A percentile compares a stretch with the other conserved stretches of the same genome.
phyloP scores from a whole-genome alignment of 805 yeast species.

The Wickerhamiella spandovensis region DNA sequence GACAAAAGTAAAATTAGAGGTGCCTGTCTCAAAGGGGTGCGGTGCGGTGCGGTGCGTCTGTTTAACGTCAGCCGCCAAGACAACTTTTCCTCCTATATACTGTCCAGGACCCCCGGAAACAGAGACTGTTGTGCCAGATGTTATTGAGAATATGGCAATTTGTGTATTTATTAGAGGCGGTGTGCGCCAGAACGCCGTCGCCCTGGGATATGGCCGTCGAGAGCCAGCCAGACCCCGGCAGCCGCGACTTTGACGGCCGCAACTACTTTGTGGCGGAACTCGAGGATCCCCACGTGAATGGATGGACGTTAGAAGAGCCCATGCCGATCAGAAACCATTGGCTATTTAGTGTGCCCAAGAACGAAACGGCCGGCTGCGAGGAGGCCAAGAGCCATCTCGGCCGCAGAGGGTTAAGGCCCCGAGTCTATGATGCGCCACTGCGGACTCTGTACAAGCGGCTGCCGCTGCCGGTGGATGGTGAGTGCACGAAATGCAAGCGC shows the following conservation, averaged over 20 bases:
- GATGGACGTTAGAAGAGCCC: conserved; percentile 16
- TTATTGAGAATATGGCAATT: not conserved
- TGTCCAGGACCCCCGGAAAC: too few relatives aligned
- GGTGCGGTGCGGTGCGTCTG: not conserved
- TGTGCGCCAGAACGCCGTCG: not conserved
- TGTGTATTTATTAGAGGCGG: conserved; percentile 1
- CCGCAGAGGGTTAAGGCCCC: not conserved
- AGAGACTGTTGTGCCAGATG: too few relatives aligned
- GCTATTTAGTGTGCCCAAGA: conserved; percentile 13
- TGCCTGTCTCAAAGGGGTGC: not conserved
- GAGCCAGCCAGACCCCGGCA: conserved; percentile 14
- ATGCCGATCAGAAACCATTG: conserved; percentile 19
- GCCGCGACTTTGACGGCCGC: conserved; percentile 7
- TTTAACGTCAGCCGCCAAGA: not conserved
- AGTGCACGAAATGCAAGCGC: not conserved
- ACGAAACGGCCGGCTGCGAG: not conserved
- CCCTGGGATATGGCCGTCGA: conserved; percentile 14
- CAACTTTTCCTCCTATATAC: not conserved
- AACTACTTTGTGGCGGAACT: conserved; percentile 16
- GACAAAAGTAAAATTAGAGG: not conserved
- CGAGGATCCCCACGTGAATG: conserved; percentile 10
- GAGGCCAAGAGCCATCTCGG: not conserved
- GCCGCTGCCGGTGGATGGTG: conserved; percentile 7
- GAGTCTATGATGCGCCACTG: conserved; percentile 4
- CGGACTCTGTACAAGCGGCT: conserved; percentile 7